Conservation (phyloP, 306 rosid species). For the Carpinus fangiana region DNA sequence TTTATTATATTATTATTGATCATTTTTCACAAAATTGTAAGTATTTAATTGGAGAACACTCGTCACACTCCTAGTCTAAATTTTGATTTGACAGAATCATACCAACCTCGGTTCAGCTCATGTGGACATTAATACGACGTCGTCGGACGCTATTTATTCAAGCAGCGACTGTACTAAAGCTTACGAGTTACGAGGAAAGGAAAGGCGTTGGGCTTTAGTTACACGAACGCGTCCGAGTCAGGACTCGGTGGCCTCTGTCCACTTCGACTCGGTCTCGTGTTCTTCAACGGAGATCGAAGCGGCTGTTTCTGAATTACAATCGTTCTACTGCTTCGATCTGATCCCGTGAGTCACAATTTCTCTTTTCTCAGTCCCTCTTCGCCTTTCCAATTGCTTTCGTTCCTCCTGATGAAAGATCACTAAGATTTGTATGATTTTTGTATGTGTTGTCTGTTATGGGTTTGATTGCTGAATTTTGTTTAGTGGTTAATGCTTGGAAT, state of each 20-base stretch:
- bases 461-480: background rate
- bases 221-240: background rate
- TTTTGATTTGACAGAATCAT: too few relatives aligned
- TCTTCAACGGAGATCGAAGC: background rate
- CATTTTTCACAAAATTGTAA: too few relatives aligned
- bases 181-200: background rate
- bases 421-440: background rate
- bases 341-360: background rate
- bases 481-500: background rate
- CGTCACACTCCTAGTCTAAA: too few relatives aligned
- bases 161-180: background rate
- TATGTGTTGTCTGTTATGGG: background rate
- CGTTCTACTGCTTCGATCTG: background rate
- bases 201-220: background rate
- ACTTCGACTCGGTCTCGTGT: background rate
- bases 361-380: background rate
- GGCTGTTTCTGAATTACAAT: background rate
- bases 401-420: conserved; percentile 2
- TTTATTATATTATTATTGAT: too few relatives aligned
- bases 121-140: background rate
- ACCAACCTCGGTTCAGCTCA: background rate
- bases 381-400: background rate
- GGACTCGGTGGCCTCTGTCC: conserved; percentile 4
- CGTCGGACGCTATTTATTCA: background rate
- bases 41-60: too few relatives aligned